A percentile compares a stretch with the other conserved stretches of the same genome.
Conservation (phyloP, 169 alveolate species). For the Perkinsus chesapeaki region DNA sequence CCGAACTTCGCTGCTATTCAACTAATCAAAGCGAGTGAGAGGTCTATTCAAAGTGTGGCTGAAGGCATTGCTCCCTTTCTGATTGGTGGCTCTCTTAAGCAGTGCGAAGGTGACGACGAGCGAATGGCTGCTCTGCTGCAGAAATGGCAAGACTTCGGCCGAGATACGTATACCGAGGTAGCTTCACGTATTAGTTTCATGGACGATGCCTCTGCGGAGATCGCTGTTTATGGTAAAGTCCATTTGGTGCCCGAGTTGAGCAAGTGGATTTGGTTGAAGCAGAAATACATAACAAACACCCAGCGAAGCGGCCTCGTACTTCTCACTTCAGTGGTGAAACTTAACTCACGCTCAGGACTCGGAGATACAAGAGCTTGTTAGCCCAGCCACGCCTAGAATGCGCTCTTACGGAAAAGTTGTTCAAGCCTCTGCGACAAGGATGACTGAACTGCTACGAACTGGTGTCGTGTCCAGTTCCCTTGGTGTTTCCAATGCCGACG, state of each 20-base stretch:
- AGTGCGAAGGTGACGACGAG: not conserved
- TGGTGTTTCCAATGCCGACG: not conserved
- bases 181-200: not conserved
- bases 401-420: not conserved
- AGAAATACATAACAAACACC: not conserved
- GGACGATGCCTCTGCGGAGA: not conserved
- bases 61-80: not conserved
- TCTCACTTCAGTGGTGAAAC: not conserved
- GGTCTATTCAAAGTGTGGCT: not conserved
- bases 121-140: not conserved
- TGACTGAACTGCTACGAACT: no score
- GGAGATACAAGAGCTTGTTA: not conserved
- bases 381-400: not conserved
- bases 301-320: not conserved
- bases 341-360: not conserved
- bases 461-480: no score
- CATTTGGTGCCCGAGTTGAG: not conserved
- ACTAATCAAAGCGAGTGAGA: not conserved
- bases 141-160: not conserved
- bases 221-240: not conserved
- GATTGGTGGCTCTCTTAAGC: not conserved
- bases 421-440: not conserved
- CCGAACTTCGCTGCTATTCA: not conserved
- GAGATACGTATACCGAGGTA: not conserved
- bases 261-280: not conserved